These are phyloP conservation scores for Ilyonectria robusta DNA, from an alignment of 2,329 filamentous ascomycete species.

Conservation along the genomic window DNA sequence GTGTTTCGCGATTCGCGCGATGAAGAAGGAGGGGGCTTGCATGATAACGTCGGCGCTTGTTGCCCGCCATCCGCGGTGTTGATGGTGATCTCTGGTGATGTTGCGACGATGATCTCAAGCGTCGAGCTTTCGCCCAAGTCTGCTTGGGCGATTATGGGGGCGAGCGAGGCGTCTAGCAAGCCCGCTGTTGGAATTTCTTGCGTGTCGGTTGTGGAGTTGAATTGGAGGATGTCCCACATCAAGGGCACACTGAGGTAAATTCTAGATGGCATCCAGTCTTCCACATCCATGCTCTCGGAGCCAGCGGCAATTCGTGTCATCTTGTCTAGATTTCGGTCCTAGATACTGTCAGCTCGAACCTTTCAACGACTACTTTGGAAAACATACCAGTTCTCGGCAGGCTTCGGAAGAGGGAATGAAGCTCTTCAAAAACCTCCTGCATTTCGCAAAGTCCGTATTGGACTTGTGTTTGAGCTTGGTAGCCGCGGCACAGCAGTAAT, in stretches of 20 bases:
- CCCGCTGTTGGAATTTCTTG: slow-evolving; percentile 54
- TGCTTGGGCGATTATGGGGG: slow-evolving; percentile 48
- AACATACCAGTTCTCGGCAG: slow-evolving; percentile 60
- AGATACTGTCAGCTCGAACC: slow-evolving; percentile 23
- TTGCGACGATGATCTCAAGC: slow-evolving; percentile 66
- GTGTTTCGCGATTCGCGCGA: slow-evolving; percentile 43
- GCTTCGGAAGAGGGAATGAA: slow-evolving; percentile 63
- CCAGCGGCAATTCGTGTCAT: slow-evolving; percentile 65
- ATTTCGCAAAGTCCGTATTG: slow-evolving; percentile 66
- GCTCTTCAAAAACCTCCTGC: slow-evolving; percentile 62
- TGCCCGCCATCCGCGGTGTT: slow-evolving; percentile 67
- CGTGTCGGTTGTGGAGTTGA: slow-evolving; percentile 58
- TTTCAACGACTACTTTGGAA: no score
- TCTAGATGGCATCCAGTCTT: slow-evolving; percentile 67
- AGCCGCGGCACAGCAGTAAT: slow-evolving; percentile 67
- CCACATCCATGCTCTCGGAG: slow-evolving; percentile 61
- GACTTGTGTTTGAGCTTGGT: slow-evolving; percentile 65
- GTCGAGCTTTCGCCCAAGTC: slow-evolving; percentile 55
- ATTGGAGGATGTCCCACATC: slow-evolving; percentile 68
- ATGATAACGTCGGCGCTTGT: slow-evolving; percentile 60
- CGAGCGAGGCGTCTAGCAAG: slow-evolving; percentile 60
- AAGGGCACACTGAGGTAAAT: slow-evolving; percentile 67
- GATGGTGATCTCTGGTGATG: slow-evolving; percentile 65
- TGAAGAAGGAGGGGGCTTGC: slow-evolving; percentile 47
- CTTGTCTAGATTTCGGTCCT: slow-evolving; percentile 64